Base-by-base conservation (phyloP, 306 rosid genomes). In the Styphnolobium japonicum region DNA sequence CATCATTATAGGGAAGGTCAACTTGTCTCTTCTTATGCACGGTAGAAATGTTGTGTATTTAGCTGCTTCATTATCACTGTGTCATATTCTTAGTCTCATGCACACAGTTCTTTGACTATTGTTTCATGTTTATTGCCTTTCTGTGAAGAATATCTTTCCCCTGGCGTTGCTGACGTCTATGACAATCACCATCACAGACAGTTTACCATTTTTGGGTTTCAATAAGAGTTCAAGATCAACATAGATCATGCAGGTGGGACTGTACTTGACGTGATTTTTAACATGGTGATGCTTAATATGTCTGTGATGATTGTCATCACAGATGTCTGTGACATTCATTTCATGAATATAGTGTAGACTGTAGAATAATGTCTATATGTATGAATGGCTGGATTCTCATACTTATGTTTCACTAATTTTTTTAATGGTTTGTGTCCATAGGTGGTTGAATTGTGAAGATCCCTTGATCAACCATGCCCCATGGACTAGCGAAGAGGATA, bases 381-480 rank as follows among this genome's bases (percentile, higher is more conserved):
- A 76, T 33, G 53, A 22, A 27, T 76, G 46, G 74, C 23, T 71
- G 64, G 39, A 73, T 67, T 64, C 73, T 34, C 71, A 42, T 63
- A 23, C 68, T 57, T 74, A 64, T 58, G 39, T 61, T 71, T 78
- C 37, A 12, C 67, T 71, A 39, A 53, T 63, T 51, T 55, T 71
- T 36, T 69, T 71, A 34, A 16, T 75, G 70, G 77, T 73, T 83
- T 43, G 80, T 79, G 25, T 40, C 53, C 58, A 58, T 84, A 95
- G 98, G 88, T 95, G 98, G 98, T 86, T 90, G 87, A 95, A 95
- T 84, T 91, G 79, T 86, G 97, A 95, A 84, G 98, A 95, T 84
- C 96, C 98, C 68, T 83, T 95, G 89, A 87, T 92, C 86, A 91
- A 92, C 84, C 87, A 81, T 22, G 75, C 63, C 58, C 76, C 89